Evolutionary conservation across 768 basidiomycete genomes (phyloP), one percentile per base, ranked within the genome.

Genomic region (Trametes gibbosa): DNA sequence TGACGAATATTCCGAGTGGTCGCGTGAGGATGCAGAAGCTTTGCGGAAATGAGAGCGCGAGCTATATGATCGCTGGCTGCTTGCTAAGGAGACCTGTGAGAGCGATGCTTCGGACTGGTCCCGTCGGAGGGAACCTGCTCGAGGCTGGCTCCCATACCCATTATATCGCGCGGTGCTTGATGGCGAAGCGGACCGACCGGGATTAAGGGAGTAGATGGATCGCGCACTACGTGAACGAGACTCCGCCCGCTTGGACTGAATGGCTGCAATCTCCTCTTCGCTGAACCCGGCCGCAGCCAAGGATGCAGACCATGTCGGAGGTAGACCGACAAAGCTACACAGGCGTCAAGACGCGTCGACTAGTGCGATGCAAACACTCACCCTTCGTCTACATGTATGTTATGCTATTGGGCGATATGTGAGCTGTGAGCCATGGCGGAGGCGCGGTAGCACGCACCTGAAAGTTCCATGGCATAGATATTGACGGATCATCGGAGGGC

Each of bases 381-480:
- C 84, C 77, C 84, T 73, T 90, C 89, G 70, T 90, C 86, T 27
- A 90, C 89, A 66, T 91, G 89, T 34, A 90, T 83, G 66, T 90
- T 81, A 68, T 91, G 89, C 87, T 89, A 62, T 17, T 17, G 25
- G 27, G 61, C 12, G 21, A 29, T 3, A 4, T 12, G 9, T 54
- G 32, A 51, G 50, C 58, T 52, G 2, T 41, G 47, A 35, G 46
- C 49, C 43, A 59, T 14, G 34, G 34, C 10, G 9, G 25, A 12
- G 45, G 35, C 41, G 32, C 13, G 23, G 23, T 25, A 46, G 61
- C 45, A 53, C 81, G 46, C 68, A 84, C 87, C 80, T 86, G 86
- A 60, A 90, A 89, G 69, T 89, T 89, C 83, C 84, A 90, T 4
- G 89, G 89, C 61, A 75, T 62, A 0, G 87, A 85, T 42, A 91